Evolutionary conservation across 352 stramenopile species (phyloP), one percentile per base, ranked within the genome.

Genomic region (Globisporangium heterothallicum): DNA sequence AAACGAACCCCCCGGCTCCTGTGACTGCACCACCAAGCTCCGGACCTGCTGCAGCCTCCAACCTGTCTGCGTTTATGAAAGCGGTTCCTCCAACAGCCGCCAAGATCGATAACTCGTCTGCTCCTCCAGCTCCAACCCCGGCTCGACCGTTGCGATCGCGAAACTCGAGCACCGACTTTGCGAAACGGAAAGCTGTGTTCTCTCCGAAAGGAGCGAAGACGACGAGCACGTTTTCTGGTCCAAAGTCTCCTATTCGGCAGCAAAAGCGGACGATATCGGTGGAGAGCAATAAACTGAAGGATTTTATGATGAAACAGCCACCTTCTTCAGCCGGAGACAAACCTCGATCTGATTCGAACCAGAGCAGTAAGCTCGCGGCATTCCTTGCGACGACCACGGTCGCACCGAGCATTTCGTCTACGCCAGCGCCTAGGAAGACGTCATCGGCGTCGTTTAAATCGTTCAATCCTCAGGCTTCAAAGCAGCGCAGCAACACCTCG

Each of bases 291-390:
- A 88, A 93, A 49, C 72, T 95, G 24, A 75, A 71, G 29, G 72
- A 71, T 44, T 93, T 95, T 48, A 89, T 92, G 68, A 71, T 74
- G 57, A 79, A 91, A 44, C 72, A 87, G 48, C 72, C 82, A 42
- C 45, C 66, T 0, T 29, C 72, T 3, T 59, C 77, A 1, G 19
- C 55, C 8, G 60, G 22, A 9, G 53, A 38, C 35, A 89, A 89
- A 47, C 40, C 67, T 30, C 69, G 80, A 0, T 83, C 79, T 5
- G 63, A 82, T 38, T 82, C 71, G 27, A 48, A 52, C 26, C 73
- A 86, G 60, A 88, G 63, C 56, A 38, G 32, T 4, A 95, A 95
- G 49, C 63, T 95, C 42, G 72, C 78, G 5, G 77, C 77, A 19
- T 95, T 95, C 53, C 55, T 95, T 4, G 77, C 80, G 16, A 70